Evolutionary conservation across 1,284 basidiomycete genomes (phyloP), one percentile per base, ranked within the genome.

Genomic region (Coniferiporia weirii): DNA sequence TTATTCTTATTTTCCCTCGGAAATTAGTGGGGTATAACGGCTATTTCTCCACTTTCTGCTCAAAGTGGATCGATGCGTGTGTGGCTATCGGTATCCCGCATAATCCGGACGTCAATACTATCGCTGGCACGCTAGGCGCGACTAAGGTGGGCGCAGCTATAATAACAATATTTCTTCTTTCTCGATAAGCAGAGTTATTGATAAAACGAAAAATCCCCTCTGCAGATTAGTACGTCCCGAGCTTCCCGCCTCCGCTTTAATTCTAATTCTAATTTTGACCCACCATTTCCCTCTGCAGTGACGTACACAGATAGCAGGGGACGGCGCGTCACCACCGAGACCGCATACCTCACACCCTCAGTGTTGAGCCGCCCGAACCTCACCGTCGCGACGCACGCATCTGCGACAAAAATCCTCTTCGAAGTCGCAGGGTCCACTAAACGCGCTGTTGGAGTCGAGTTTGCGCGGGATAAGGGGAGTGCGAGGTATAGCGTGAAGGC

Each of bases 361-460:
- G 69, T 69, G 3, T 48, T 68, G 32, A 56, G 56, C 8, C 63
- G 69, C 27, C 63, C 66, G 5, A 71, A 71, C 56, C 60, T 71
- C 6, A 67, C 64, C 8, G 57, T 71, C 32, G 64, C 60, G 6
- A 59, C 58, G 10, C 56, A 61, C 44, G 64, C 66, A 1, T 58
- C 62, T 12, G 66, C 63, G 27, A 69, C 67, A 6, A 60, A 63
- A 13, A 63, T 70, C 12, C 27, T 68, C 12, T 67, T 69, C 56
- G 63, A 65, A 1, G 59, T 44, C 17, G 34, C 20, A 15, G 56
- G 36, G 34, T 54, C 52, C 13, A 61, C 55, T 22, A 64, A 61
- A 15, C 61, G 62, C 1, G 68, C 68, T 35, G 56, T 66, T 15
- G 68, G 68, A 7, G 67, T 69, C 12, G 67, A 69, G 35, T 68